phyloP scores from a whole-genome alignment of 257 asterid genomes.

The Echites panduratus region DNA sequence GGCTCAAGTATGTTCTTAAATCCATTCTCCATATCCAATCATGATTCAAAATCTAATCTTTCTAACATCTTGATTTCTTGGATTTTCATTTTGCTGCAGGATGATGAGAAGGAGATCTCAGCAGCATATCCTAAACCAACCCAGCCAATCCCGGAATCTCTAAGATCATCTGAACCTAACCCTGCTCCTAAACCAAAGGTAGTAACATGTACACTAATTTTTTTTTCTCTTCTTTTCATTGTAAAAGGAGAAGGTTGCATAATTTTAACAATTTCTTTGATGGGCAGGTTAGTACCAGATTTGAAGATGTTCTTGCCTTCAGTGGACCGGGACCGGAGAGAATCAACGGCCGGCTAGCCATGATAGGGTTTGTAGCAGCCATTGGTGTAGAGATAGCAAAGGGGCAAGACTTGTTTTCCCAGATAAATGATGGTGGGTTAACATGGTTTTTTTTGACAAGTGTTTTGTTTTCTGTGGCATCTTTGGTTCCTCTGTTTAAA shows the following conservation, averaged over 20 bases:
- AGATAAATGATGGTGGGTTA: conserved; percentile 51
- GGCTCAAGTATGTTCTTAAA: too few relatives aligned
- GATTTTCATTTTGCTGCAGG: too few relatives aligned
- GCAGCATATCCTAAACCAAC: too few relatives aligned
- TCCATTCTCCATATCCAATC: too few relatives aligned
- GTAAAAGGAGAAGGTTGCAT: not conserved
- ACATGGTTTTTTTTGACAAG: conserved; percentile 49
- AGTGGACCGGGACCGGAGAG: conserved; percentile 82
- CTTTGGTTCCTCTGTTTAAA: conserved; percentile 53
- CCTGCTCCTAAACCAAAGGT: too few relatives aligned
- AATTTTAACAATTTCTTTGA: not conserved
- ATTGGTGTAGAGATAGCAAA: conserved; percentile 53
- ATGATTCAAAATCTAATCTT: too few relatives aligned
- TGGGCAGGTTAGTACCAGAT: conserved; percentile 34
- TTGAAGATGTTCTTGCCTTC: conserved; percentile 55
- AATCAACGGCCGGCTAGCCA: conserved; percentile 76
- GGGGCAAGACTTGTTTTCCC: conserved; percentile 54
- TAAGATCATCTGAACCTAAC: too few relatives aligned
- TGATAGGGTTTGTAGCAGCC: conserved; percentile 81
- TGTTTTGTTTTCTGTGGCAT: conserved; percentile 49
- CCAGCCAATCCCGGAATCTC: too few relatives aligned
- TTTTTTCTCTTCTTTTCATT: too few relatives aligned
- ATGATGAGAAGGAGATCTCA: too few relatives aligned
- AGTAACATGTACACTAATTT: too few relatives aligned
- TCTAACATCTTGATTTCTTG: too few relatives aligned